A percentile compares a stretch with the other conserved stretches of the same genome.
Evolutionary conservation across 768 basidiomycete species (phyloP).

Genomic region (Mycena venus): DNA sequence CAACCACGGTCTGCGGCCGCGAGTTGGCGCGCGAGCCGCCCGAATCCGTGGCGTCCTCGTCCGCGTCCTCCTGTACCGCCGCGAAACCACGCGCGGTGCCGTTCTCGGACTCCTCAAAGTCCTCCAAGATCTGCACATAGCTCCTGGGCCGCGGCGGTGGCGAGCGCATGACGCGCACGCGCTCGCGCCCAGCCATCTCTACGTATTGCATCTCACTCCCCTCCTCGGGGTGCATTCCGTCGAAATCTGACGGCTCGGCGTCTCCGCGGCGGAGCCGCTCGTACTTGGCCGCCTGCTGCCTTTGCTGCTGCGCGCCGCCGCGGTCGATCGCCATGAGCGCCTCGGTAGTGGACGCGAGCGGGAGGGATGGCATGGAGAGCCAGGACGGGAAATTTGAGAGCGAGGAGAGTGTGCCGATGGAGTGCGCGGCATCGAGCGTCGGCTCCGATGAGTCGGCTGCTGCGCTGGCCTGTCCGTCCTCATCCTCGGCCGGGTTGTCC

Average conservation of each 20-base stretch:
- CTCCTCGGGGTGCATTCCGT: conserved; percentile 5
- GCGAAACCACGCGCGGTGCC: conserved; percentile 16
- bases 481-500: conserved; percentile 22
- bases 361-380: conserved; percentile 70
- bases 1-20: conserved; percentile 14
- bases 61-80: conserved; percentile 27
- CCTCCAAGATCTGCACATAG: conserved; percentile 76
- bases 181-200: conserved; percentile 37
- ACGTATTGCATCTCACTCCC: conserved; percentile 18
- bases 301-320: not conserved
- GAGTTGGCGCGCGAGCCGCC: not conserved
- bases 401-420: conserved; percentile 63
- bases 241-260: conserved; percentile 24
- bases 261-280: conserved; percentile 34
- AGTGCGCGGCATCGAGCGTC: conserved; percentile 19
- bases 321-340: conserved; percentile 64
- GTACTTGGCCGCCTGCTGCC: conserved; percentile 34
- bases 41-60: conserved; percentile 24
- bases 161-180: conserved; percentile 48
- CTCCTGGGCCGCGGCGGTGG: conserved; percentile 68
- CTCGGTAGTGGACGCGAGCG: conserved; percentile 53
- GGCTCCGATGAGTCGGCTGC: too few relatives aligned
- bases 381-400: conserved; percentile 66
- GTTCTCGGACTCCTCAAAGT: conserved; percentile 61
- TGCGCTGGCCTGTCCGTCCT: conserved; percentile 15